Evolutionary conservation across 192 early-diverging fungal genomes (phyloP).

Genomic region (Rhizophlyctis rosea): DNA sequence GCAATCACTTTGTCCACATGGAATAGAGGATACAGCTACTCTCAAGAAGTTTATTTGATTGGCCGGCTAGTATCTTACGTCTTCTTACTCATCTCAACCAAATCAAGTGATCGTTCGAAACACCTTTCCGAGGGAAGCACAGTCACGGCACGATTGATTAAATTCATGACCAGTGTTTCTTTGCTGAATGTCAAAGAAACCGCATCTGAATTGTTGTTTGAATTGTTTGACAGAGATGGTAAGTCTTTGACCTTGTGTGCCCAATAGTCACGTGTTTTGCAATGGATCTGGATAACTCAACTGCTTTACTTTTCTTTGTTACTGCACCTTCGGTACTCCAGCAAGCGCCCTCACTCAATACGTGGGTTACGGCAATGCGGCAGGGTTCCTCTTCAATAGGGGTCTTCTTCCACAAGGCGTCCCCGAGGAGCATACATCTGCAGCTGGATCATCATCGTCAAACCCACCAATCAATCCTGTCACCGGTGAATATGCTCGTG

Average conservation of each 20-base stretch:
- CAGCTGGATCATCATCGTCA: conserved; percentile 11
- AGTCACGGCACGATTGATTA: conserved; percentile 63
- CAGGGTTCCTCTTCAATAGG: conserved; percentile 80
- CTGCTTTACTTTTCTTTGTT: no score
- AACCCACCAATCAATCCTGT: conserved; percentile 72
- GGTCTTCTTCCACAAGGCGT: conserved; percentile 43
- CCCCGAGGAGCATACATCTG: not conserved
- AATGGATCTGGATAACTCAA: not conserved
- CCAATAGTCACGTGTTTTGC: not conserved
- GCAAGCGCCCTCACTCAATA: conserved; percentile 60
- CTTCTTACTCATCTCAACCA: not conserved
- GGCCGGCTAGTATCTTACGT: not conserved
- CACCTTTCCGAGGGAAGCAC: conserved; percentile 62
- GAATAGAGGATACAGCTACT: not conserved
- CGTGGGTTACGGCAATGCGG: conserved; percentile 91
- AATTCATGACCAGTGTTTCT: conserved; percentile 65
- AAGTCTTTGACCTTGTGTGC: conserved; percentile 21
- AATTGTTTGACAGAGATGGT: conserved; percentile 70
- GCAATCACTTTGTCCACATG: no score
- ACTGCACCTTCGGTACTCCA: conserved; percentile 22
- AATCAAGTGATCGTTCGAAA: conserved; percentile 64
- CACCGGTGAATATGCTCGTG: conserved; percentile 67
- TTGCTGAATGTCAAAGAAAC: conserved; percentile 56
- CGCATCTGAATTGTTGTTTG: conserved; percentile 64
- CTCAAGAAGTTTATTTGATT: not conserved